phyloP scores from a whole-genome alignment of 2,329 filamentous ascomycete genomes.

The Cladorrhinum sp. region DNA sequence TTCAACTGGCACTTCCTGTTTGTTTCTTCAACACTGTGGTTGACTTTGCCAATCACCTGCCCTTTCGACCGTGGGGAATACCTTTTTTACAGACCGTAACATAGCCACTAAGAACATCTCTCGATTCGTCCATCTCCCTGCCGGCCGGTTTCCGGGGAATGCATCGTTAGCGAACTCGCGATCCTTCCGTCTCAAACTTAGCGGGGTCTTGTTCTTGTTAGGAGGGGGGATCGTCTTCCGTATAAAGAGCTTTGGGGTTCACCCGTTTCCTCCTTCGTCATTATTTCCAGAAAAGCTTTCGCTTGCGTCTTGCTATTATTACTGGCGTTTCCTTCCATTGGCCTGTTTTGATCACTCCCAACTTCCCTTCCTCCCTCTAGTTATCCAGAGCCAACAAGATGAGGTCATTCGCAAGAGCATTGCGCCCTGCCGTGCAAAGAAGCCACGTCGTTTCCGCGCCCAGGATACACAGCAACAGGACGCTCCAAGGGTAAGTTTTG shows the following conservation, averaged over 20 bases:
- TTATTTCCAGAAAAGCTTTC: slow-evolving; percentile 1
- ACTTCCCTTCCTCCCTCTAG: slow-evolving; percentile 8
- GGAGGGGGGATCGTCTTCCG: background rate
- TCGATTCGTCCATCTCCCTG: background rate
- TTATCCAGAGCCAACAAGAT: slow-evolving; percentile 31
- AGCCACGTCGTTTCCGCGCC: slow-evolving; percentile 36
- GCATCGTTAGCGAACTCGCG: slow-evolving; percentile 9
- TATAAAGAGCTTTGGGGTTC: slow-evolving; percentile 9
- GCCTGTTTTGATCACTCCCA: background rate
- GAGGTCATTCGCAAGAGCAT: slow-evolving; percentile 49
- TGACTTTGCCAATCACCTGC: background rate
- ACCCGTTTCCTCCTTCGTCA: background rate
- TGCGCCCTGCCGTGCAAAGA: slow-evolving; percentile 51
- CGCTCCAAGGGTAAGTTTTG: slow-evolving; percentile 26
- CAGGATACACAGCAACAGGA: slow-evolving; percentile 34
- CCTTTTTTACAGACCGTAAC: background rate
- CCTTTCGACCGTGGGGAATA: slow-evolving; percentile 7
- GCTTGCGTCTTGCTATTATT: background rate
- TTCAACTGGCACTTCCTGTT: slow-evolving; percentile 5
- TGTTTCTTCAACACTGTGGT: background rate
- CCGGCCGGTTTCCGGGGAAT: slow-evolving; percentile 7
- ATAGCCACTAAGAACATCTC: background rate
- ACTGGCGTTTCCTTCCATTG: background rate
- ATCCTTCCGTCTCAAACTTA: background rate
- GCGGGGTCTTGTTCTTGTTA: background rate